Percentiles rank a stretch among this genome's conserved stretches.
Conservation (phyloP, 805 yeast species). For the Yarrowia osloensis region DNA sequence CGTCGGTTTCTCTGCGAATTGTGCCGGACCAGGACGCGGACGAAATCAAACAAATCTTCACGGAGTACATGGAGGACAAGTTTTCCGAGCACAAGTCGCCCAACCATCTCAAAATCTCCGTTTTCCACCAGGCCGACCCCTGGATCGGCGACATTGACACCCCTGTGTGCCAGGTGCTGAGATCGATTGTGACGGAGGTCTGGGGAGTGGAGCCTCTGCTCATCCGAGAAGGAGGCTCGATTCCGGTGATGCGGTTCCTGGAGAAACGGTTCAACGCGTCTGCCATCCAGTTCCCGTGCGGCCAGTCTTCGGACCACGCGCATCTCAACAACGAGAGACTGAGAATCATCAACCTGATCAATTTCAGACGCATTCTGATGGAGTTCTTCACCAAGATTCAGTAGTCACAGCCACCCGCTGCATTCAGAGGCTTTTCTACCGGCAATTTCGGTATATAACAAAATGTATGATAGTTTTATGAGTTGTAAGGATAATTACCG, state of each 20-base stretch:
- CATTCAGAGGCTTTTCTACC: neutral
- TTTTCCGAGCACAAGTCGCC: constrained; percentile 58
- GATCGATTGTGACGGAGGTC: constrained; percentile 59
- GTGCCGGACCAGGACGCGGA: constrained; percentile 84
- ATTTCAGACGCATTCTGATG: constrained; percentile 60
- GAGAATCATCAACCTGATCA: constrained; percentile 74
- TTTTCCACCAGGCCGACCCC: constrained; percentile 88
- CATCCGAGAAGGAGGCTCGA: constrained; percentile 95
- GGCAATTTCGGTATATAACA: neutral
- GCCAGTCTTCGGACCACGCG: constrained; percentile 92
- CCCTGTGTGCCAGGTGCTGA: constrained; percentile 67
- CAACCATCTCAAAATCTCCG: constrained; percentile 60
- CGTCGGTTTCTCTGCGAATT: constrained; percentile 77
- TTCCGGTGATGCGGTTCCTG: constrained; percentile 82
- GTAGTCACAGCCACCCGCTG: neutral
- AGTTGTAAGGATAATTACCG: too few species aligned
- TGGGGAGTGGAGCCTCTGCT: constrained; percentile 83
- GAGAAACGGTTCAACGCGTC: constrained; percentile 82
- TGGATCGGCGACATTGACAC: constrained; percentile 91
- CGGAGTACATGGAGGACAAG: constrained; percentile 48
- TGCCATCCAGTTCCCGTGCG: constrained; percentile 95
- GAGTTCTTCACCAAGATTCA: constrained; percentile 24
- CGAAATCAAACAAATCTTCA: constrained; percentile 55
- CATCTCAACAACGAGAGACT: constrained; percentile 87
- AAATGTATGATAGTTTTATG: neutral